phyloP scores from a whole-genome alignment of 805 yeast genomes.

The Saccharomycopsis javanensis region DNA sequence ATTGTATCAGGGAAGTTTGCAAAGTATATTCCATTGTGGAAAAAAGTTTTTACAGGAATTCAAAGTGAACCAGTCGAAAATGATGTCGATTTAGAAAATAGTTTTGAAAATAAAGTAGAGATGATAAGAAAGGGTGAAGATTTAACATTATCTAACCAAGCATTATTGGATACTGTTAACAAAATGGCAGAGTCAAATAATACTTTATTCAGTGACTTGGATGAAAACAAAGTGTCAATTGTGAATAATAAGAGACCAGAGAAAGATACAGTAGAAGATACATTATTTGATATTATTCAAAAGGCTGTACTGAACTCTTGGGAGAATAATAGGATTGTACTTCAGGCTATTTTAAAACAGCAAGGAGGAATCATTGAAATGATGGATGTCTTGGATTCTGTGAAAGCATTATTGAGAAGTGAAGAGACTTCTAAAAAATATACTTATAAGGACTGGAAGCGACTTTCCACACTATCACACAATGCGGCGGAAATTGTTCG shows the following conservation, averaged over 20 bases:
- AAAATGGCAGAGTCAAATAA: background rate
- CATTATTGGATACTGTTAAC: background rate
- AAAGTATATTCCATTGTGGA: background rate
- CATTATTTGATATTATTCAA: background rate
- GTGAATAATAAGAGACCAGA: background rate
- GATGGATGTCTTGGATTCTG: conserved; percentile 14
- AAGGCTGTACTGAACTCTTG: background rate
- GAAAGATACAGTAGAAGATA: background rate
- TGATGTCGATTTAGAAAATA: background rate
- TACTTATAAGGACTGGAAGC: background rate
- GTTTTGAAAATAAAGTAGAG: background rate
- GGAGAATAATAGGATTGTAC: conserved; percentile 1
- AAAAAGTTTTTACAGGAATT: background rate
- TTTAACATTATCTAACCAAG: background rate
- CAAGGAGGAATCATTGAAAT: conserved; percentile 16
- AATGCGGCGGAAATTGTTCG: background rate
- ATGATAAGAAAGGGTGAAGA: conserved; percentile 3
- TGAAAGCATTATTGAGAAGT: conserved; percentile 6
- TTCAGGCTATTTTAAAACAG: conserved; percentile 5
- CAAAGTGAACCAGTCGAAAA: background rate
- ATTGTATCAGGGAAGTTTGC: conserved; percentile 5
- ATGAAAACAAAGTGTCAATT: background rate
- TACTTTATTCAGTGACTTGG: background rate
- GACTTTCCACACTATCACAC: background rate
- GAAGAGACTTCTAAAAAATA: background rate